A percentile compares a stretch with the other conserved stretches of the same genome.
phyloP scores from a whole-genome alignment of 345 rosid species.

The Eucalyptus guilfoylei region DNA sequence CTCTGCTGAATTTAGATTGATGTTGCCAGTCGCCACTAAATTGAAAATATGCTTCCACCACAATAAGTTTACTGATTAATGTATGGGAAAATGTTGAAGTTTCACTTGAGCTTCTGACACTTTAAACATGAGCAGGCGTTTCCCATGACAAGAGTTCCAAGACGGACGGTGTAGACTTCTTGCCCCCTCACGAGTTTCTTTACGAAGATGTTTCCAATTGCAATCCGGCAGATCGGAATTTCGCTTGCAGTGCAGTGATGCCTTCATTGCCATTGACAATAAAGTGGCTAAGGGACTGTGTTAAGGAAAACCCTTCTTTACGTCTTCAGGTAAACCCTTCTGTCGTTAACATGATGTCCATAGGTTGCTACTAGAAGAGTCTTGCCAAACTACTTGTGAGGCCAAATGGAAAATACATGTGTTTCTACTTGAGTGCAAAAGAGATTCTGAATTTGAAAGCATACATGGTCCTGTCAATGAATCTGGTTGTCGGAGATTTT shows the following conservation, averaged over 20 bases:
- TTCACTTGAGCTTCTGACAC: neutral
- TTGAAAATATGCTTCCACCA: neutral
- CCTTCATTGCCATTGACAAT: slow-evolving; percentile 70
- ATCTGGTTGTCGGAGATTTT: neutral
- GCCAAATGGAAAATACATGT: neutral
- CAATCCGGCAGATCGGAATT: slow-evolving; percentile 12
- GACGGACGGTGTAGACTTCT: slow-evolving; percentile 3
- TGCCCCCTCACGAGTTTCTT: slow-evolving; percentile 50
- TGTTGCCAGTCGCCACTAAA: neutral
- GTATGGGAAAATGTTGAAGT: neutral
- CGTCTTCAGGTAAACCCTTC: slow-evolving; percentile 41
- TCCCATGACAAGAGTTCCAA: slow-evolving; percentile 16
- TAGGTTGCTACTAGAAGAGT: neutral
- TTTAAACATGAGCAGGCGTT: slow-evolving; percentile 19
- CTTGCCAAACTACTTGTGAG: neutral
- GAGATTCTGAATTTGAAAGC: neutral
- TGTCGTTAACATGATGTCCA: neutral
- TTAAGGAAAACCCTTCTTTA: slow-evolving; percentile 48
- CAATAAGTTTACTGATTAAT: neutral
- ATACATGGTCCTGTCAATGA: neutral
- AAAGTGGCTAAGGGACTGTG: slow-evolving; percentile 66
- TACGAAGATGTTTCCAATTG: slow-evolving; percentile 36
- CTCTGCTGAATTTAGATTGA: neutral
- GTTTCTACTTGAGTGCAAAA: neutral
- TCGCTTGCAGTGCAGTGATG: slow-evolving; percentile 49